A percentile compares a stretch with the other conserved stretches of the same genome.
These are phyloP conservation scores for Lactuca saligna DNA, from an alignment of 129 eudicot genomes.

Conservation along the genomic window DNA sequence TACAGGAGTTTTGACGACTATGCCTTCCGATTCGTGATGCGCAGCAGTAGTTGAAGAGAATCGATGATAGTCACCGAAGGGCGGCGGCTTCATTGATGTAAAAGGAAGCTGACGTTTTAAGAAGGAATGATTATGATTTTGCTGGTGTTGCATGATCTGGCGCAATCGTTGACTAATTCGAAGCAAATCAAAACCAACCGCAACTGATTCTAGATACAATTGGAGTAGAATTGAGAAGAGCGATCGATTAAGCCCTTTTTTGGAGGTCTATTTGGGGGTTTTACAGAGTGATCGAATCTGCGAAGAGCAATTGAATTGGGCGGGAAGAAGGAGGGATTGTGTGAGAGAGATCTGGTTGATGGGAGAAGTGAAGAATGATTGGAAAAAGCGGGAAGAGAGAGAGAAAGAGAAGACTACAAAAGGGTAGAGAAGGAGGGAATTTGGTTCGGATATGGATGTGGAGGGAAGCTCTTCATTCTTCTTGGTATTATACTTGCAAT, in stretches of 20 bases:
- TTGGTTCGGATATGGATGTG: conserved; percentile 97
- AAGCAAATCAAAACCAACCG: conserved; percentile 24
- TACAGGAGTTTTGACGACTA: conserved; percentile 70
- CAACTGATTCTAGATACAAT: conserved; percentile 14
- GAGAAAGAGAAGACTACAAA: conserved; percentile 7
- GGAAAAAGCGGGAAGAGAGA: conserved; percentile 44
- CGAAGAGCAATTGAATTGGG: conserved; percentile 21
- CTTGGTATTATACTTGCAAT: background rate
- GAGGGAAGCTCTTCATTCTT: conserved; percentile 60
- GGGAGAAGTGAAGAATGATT: conserved; percentile 14
- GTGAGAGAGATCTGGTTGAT: conserved; percentile 44
- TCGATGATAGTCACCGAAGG: conserved; percentile 77
- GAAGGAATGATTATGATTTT: conserved; percentile 24
- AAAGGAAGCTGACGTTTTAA: conserved; percentile 65
- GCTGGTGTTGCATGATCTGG: conserved; percentile 45
- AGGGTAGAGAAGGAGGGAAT: conserved; percentile 61
- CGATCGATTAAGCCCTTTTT: background rate
- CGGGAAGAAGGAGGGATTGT: conserved; percentile 16
- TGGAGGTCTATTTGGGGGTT: conserved; percentile 8
- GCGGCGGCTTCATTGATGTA: conserved; percentile 81
- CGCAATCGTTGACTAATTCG: conserved; percentile 25
- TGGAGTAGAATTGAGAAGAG: conserved; percentile 20
- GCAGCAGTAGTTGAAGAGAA: conserved; percentile 34
- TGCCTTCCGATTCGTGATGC: conserved; percentile 47
- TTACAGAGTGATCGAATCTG: conserved; percentile 12